A percentile compares a stretch with the other conserved stretches of the same genome.
These are phyloP conservation scores for Lyophyllum decastes DNA, from an alignment of 768 basidiomycete species.

Conservation along the genomic window DNA sequence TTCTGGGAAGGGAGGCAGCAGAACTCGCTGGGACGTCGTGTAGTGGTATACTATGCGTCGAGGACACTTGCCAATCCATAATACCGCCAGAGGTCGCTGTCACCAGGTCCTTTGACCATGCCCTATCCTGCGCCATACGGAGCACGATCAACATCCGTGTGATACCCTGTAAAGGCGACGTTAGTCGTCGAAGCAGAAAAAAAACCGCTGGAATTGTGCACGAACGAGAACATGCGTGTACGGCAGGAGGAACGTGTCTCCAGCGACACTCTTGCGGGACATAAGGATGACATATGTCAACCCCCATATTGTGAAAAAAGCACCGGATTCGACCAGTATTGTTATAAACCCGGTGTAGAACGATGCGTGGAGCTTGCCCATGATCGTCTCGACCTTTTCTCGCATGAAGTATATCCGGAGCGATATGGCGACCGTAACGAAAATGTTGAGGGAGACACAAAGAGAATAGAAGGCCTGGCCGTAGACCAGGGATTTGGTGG, in stretches of 20 bases:
- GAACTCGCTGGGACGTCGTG: conserved; percentile 22
- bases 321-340: conserved; percentile 23
- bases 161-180: conserved; percentile 17
- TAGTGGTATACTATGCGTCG: conserved; percentile 33
- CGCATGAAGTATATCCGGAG: conserved; percentile 17
- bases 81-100: conserved; percentile 30
- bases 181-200: not conserved
- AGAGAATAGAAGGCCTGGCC: conserved; percentile 18
- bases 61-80: conserved; percentile 41
- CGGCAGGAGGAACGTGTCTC: conserved; percentile 17
- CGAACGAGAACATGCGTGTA: conserved; percentile 22
- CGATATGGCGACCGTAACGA: conserved; percentile 15
- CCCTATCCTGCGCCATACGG: conserved; percentile 40
- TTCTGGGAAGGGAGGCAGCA: conserved; percentile 9
- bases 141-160: conserved; percentile 41
- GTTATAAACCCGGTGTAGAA: conserved; percentile 23
- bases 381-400: conserved; percentile 14
- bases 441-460: conserved; percentile 22
- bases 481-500: conserved; percentile 7
- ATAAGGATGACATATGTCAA: conserved; percentile 21
- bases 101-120: conserved; percentile 38
- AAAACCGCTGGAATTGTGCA: not conserved
- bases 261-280: conserved; percentile 2
- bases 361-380: conserved; percentile 21
- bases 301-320: conserved; percentile 22